Evolutionary conservation across 2,329 filamentous ascomycete species (phyloP).

Genomic region (Hymenoscyphus salicellus): DNA sequence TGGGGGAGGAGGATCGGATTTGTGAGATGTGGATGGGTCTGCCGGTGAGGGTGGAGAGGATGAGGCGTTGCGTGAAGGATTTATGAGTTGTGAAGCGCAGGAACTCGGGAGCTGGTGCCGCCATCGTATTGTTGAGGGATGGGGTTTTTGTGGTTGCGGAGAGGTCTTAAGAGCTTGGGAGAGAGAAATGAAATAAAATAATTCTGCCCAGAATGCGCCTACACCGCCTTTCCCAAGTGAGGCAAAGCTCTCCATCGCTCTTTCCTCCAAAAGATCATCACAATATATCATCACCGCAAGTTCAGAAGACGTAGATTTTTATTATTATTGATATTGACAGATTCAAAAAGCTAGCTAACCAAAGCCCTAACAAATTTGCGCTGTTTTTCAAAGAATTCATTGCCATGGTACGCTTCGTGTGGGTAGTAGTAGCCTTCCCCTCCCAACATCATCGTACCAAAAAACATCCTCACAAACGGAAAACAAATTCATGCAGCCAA

Average conservation of each 20-base stretch:
- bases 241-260: not conserved
- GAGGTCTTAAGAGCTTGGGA: conserved; percentile 8
- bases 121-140: conserved; percentile 25
- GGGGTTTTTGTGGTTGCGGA: not conserved
- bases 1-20: conserved; percentile 83
- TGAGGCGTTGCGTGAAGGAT: conserved; percentile 76
- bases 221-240: not conserved
- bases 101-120: conserved; percentile 40
- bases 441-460: conserved; percentile 23
- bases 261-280: not conserved
- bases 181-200: conserved; percentile 5
- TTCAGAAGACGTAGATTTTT: not conserved
- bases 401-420: conserved; percentile 24
- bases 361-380: not conserved
- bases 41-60: conserved; percentile 88
- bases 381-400: conserved; percentile 20
- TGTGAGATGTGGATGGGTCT: conserved; percentile 86
- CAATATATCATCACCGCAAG: not conserved
- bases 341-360: conserved; percentile 6
- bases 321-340: conserved; percentile 4
- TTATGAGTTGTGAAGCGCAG: conserved; percentile 82
- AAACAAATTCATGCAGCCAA: conserved; percentile 10
- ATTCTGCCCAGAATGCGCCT: not conserved
- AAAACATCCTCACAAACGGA: not conserved
- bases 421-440: conserved; percentile 6